Evolutionary conservation across 2,329 filamentous ascomycete species (phyloP).

Genomic region (Tolypocladium amazonense): DNA sequence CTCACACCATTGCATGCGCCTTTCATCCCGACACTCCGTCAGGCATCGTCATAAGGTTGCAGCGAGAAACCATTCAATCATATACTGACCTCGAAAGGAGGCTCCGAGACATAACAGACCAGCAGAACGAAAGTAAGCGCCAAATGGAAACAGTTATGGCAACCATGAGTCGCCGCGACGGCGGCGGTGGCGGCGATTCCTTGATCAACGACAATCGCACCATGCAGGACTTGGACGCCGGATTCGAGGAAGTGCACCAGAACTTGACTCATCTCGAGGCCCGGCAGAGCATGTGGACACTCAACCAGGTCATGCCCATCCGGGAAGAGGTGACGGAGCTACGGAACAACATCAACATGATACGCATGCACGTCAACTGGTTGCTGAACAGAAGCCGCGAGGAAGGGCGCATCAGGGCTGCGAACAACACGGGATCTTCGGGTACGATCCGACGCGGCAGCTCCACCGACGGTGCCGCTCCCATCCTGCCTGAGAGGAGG

Average conservation of each 20-base stretch:
- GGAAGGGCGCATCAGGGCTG: constrained; percentile 29
- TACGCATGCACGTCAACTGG: constrained; percentile 50
- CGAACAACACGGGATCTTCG: constrained; percentile 21
- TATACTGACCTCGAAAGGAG: constrained; percentile 23
- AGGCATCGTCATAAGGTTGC: constrained; percentile 36
- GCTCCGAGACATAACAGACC: constrained; percentile 22
- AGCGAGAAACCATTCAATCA: constrained; percentile 36
- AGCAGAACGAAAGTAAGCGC: constrained; percentile 21
- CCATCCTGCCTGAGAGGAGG: constrained; percentile 21
- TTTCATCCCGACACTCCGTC: constrained; percentile 40
- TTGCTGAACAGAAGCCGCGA: constrained; percentile 42
- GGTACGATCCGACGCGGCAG: constrained; percentile 20
- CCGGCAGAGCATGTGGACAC: constrained; percentile 48
- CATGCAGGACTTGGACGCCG: constrained; percentile 31
- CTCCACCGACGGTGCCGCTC: constrained; percentile 11
- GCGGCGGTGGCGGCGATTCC: constrained; percentile 16
- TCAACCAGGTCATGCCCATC: constrained; percentile 51
- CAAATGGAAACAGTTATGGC: constrained; percentile 28
- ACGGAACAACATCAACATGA: constrained; percentile 44
- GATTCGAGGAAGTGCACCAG: constrained; percentile 45
- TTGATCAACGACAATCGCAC: constrained; percentile 38
- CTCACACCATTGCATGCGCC: constrained; percentile 37
- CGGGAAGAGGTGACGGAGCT: constrained; percentile 53
- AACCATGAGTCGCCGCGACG: constrained; percentile 20
- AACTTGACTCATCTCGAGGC: constrained; percentile 48